These are phyloP conservation scores for Purshia tridentata DNA, from an alignment of 306 rosid species.

Conservation along the genomic window DNA sequence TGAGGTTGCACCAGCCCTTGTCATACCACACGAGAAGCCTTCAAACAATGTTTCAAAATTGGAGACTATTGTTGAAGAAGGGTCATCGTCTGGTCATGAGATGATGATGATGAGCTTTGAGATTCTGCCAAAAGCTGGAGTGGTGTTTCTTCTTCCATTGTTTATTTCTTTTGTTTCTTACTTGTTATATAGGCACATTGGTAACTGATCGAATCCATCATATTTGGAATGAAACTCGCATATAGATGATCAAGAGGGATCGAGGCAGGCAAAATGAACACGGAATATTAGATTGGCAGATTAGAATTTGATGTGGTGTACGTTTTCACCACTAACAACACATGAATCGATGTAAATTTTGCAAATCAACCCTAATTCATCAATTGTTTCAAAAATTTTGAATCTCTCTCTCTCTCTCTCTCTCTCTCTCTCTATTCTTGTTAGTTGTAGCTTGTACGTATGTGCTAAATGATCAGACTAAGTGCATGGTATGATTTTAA, in stretches of 20 bases:
- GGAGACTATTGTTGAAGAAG: conserved; percentile 25
- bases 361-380: too few species aligned
- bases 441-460: too few species aligned
- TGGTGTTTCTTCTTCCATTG: conserved; percentile 11
- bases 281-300: too few species aligned
- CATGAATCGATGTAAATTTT: too few species aligned
- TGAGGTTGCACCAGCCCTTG: conserved; percentile 9
- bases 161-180: conserved; percentile 11
- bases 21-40: conserved; percentile 20
- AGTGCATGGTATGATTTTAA: too few species aligned
- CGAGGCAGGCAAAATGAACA: too few species aligned
- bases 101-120: not conserved
- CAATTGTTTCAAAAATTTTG: too few species aligned
- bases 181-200: not conserved
- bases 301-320: too few species aligned
- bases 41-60: conserved; percentile 17
- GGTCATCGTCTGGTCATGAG: not conserved
- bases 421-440: too few species aligned
- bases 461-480: too few species aligned
- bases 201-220: not conserved
- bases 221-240: not conserved
- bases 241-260: not conserved
- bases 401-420: too few species aligned
- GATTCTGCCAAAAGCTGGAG: conserved; percentile 10
- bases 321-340: too few species aligned